phyloP scores from a whole-genome alignment of 192 early-diverging fungal species.

The Mortierella hygrophila region DNA sequence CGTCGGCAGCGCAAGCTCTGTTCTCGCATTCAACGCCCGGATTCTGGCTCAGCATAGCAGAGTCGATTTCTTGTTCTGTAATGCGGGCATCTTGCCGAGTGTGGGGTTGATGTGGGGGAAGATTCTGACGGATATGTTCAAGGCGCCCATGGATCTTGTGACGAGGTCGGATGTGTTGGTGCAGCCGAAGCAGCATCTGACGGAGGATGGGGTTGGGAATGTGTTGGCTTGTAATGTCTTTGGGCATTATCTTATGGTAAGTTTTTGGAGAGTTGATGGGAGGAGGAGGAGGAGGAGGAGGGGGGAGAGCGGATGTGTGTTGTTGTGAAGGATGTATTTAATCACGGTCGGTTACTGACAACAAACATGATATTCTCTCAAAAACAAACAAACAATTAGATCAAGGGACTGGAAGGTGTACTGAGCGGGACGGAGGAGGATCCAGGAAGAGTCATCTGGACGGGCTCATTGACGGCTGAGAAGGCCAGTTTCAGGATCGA shows the following conservation, averaged over 20 bases:
- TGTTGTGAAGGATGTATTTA: neutral
- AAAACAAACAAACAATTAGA: constrained; percentile 33
- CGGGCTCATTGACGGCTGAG: constrained; percentile 61
- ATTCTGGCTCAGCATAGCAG: constrained; percentile 54
- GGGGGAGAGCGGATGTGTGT: neutral
- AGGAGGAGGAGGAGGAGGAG: neutral
- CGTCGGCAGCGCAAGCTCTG: constrained; percentile 48
- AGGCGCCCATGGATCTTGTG: constrained; percentile 46
- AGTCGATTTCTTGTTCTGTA: constrained; percentile 67
- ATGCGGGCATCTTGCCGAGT: constrained; percentile 64
- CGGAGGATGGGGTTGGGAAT: constrained; percentile 63
- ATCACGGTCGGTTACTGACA: neutral
- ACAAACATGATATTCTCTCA: neutral
- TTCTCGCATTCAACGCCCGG: constrained; percentile 53
- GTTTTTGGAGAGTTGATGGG: too few relatives aligned
- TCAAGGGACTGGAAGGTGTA: constrained; percentile 61
- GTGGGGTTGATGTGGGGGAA: constrained; percentile 57
- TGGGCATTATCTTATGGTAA: constrained; percentile 72
- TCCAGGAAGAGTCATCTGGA: constrained; percentile 66
- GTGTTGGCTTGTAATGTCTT: constrained; percentile 69
- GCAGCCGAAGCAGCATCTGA: constrained; percentile 62
- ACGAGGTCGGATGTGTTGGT: constrained; percentile 57
- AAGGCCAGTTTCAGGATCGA: constrained; percentile 43
- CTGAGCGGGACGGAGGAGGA: constrained; percentile 55
- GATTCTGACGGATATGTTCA: constrained; percentile 40